Conservation (phyloP, 495 filamentous ascomycete species). For the Peziza echinospora region DNA sequence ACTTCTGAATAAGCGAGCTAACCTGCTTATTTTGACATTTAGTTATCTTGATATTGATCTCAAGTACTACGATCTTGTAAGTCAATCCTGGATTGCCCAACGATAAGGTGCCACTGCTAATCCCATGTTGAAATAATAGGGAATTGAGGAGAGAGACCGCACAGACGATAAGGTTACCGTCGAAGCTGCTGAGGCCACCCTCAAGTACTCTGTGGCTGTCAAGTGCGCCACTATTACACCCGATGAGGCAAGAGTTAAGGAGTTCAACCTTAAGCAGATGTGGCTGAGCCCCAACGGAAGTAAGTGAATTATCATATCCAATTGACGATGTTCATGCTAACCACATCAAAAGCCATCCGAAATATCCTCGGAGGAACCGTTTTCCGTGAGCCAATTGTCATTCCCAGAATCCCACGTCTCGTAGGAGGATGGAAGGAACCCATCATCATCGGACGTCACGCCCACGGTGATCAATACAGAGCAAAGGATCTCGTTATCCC, state of each 20-base stretch:
- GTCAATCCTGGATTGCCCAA: slow-evolving; percentile 7
- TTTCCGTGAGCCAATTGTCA: slow-evolving; percentile 95
- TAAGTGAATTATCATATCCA: slow-evolving; percentile 8
- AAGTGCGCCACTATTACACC: slow-evolving; percentile 99
- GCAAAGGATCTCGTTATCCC: slow-evolving; percentile 71
- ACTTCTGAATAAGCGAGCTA: background rate
- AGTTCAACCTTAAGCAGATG: slow-evolving; percentile 99
- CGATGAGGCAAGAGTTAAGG: slow-evolving; percentile 85
- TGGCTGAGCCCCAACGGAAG: slow-evolving; percentile 95
- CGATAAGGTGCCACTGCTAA: background rate
- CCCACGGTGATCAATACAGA: slow-evolving; percentile 95
- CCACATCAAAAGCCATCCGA: slow-evolving; percentile 40
- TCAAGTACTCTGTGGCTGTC: slow-evolving; percentile 95
- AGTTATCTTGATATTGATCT: slow-evolving; percentile 86
- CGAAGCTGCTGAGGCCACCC: slow-evolving; percentile 89
- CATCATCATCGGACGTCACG: slow-evolving; percentile 96
- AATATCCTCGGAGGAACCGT: slow-evolving; percentile 90
- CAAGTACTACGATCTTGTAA: slow-evolving; percentile 89
- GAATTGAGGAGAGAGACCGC: slow-evolving; percentile 82
- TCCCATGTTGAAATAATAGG: slow-evolving; percentile 22
- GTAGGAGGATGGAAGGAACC: slow-evolving; percentile 95
- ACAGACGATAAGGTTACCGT: slow-evolving; percentile 89
- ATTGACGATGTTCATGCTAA: background rate
- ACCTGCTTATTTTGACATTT: background rate
- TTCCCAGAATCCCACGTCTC: slow-evolving; percentile 71